Evolutionary conservation across 495 filamentous ascomycete genomes (phyloP).

Genomic region (Trichocladium uniseriatum): DNA sequence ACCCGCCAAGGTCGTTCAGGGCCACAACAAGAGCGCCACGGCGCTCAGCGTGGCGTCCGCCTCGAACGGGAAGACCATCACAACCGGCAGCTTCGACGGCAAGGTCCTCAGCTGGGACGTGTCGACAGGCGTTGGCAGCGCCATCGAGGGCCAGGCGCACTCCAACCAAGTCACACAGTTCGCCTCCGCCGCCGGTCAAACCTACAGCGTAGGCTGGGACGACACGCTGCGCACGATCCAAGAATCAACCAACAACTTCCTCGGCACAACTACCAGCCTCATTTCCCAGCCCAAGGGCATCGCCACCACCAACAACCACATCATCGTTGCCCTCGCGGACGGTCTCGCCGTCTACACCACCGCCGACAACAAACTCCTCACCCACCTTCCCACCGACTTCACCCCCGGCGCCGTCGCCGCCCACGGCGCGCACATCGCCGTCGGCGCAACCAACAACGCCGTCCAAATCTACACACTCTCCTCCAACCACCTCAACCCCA

Average conservation of each 20-base stretch:
- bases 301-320: constrained; percentile 31
- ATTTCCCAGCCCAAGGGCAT: constrained; percentile 45
- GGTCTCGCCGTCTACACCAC: constrained; percentile 57
- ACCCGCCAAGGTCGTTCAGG: constrained; percentile 64
- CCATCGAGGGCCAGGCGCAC: constrained; percentile 69
- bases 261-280: constrained; percentile 38
- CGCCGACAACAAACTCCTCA: constrained; percentile 46
- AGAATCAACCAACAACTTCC: constrained; percentile 40
- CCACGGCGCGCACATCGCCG: constrained; percentile 53
- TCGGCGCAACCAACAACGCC: constrained; percentile 64
- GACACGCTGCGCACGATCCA: constrained; percentile 81
- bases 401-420: constrained; percentile 64
- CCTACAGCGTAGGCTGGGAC: constrained; percentile 90
- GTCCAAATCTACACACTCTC: constrained; percentile 61
- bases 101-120: constrained; percentile 76
- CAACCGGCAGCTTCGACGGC: constrained; percentile 88
- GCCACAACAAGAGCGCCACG: constrained; percentile 92
- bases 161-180: constrained; percentile 77
- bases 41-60: constrained; percentile 49
- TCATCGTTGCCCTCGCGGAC: constrained; percentile 57
- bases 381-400: constrained; percentile 40
- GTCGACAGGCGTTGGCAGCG: constrained; percentile 51
- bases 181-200: constrained; percentile 46
- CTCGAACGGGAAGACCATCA: constrained; percentile 49
- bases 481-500: constrained; percentile 35